Evolutionary conservation across 345 rosid genomes (phyloP), one percentile per base, ranked within the genome.

Genomic region (Psidium guajava): DNA sequence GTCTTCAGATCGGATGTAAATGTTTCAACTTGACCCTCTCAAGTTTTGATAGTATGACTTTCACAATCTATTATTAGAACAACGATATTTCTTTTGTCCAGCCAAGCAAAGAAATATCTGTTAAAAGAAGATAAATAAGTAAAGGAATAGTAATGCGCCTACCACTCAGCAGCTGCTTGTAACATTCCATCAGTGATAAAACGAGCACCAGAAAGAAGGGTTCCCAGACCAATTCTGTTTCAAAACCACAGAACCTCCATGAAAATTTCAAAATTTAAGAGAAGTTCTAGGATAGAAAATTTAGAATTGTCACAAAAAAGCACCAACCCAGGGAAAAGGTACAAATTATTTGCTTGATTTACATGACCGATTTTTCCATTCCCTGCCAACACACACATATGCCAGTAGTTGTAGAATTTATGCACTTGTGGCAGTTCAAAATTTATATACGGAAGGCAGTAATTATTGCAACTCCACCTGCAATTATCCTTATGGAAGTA

Each of bases 271-370:
- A 83, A 87, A 69, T 69, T 32, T 22, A 57, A 56, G 44, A 21
- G 28, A 47, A 64, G 40, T 20, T 28, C 47, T 2, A 49, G 18
- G 40, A 59, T 54, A 53, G 84, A 77, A 59, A 53, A 28, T 44
- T n/a, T 59, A 12, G 61, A 44, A 55, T 27, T 11, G 44, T 44
- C 83, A 28, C 53, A 82, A 21, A 82, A 25, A 36, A 57, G 86
- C 54, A 87, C 98, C 61, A 82, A 97, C 98, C 99, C 99, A 2
- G 99, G 99, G 91, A 97, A 97, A 83, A 97, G 93, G 91, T 97
- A 97, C 99, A 97, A 96, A 90, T 97, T 97, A 90, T 97, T 97
- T 85, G 99, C 99, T 87, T 97, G 99, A 92, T 97, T 97, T 87
- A 93, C 99, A 90, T 94, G 94, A 58, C 99, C 98, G 44, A 92